Evolutionary conservation across 1,284 basidiomycete genomes (phyloP).

Genomic region (Schizophyllum commune): DNA sequence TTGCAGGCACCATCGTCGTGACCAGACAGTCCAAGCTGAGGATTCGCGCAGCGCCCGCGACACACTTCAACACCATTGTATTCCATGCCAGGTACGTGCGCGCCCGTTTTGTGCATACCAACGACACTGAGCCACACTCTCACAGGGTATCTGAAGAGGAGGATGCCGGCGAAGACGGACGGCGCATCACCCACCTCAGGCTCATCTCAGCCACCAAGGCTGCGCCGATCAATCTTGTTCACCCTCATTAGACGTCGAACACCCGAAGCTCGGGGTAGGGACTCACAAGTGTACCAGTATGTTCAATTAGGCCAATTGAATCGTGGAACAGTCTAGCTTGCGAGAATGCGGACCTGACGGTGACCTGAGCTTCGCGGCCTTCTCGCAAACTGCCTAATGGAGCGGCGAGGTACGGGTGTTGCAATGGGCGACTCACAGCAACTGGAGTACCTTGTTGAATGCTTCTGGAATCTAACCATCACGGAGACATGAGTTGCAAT

Average conservation of each 20-base stretch:
- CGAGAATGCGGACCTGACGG: no score
- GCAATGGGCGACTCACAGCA: no score
- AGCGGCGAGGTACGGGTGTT: no score
- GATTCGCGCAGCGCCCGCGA: neutral
- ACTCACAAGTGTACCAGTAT: no score
- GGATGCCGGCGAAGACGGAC: neutral
- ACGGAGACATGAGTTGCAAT: no score
- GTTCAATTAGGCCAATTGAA: no score
- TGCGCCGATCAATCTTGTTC: neutral
- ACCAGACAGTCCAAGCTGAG: neutral
- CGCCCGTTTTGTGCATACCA: neutral
- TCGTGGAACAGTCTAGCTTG: no score
- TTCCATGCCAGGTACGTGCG: neutral
- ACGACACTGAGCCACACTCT: no score
- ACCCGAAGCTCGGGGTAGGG: neutral
- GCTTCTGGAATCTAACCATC: no score
- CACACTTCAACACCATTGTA: neutral
- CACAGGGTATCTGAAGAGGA: neutral
- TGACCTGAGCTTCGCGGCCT: no score
- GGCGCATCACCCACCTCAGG: neutral
- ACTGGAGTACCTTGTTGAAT: no score
- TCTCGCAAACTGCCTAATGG: no score
- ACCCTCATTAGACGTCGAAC: neutral
- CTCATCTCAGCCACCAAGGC: neutral
- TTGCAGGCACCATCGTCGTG: neutral